Evolutionary conservation across 768 basidiomycete genomes (phyloP).

Genomic region (Cystofilobasidium macerans): DNA sequence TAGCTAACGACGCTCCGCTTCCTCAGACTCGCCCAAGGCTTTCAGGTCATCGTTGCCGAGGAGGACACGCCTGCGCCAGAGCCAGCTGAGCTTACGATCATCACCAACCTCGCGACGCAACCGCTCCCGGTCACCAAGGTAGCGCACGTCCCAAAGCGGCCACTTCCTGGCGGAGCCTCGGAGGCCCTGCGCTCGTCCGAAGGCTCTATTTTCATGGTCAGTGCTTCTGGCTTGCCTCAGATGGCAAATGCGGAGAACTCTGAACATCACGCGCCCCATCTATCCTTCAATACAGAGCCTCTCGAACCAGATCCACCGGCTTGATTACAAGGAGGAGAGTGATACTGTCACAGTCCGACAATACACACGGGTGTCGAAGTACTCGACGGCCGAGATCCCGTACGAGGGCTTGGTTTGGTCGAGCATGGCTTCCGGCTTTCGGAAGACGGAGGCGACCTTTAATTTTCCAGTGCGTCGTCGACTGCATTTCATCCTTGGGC

Average conservation of each 20-base stretch:
- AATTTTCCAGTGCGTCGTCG: constrained; percentile 47
- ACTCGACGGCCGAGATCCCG: constrained; percentile 48
- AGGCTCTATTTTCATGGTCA: constrained; percentile 17
- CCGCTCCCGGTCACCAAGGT: not conserved
- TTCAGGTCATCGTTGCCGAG: constrained; percentile 23
- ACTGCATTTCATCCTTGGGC: not conserved
- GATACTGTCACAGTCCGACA: constrained; percentile 78
- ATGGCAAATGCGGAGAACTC: no score
- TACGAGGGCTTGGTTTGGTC: constrained; percentile 94
- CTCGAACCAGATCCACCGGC: constrained; percentile 76
- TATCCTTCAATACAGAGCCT: not conserved
- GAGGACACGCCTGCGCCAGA: not conserved
- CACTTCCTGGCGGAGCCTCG: constrained; percentile 24
- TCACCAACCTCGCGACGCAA: not conserved
- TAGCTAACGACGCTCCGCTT: not conserved
- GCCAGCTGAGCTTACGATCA: not conserved
- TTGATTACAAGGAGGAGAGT: constrained; percentile 61
- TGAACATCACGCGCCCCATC: not conserved
- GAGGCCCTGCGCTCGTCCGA: constrained; percentile 17
- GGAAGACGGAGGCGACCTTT: constrained; percentile 63
- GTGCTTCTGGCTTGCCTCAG: not conserved
- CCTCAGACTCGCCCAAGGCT: constrained; percentile 23
- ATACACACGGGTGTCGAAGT: constrained; percentile 56
- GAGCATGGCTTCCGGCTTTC: constrained; percentile 75
- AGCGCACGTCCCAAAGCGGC: not conserved